These are phyloP conservation scores for Solanum hybrid DNA, from an alignment of 305 asterid species.

Conservation along the genomic window DNA sequence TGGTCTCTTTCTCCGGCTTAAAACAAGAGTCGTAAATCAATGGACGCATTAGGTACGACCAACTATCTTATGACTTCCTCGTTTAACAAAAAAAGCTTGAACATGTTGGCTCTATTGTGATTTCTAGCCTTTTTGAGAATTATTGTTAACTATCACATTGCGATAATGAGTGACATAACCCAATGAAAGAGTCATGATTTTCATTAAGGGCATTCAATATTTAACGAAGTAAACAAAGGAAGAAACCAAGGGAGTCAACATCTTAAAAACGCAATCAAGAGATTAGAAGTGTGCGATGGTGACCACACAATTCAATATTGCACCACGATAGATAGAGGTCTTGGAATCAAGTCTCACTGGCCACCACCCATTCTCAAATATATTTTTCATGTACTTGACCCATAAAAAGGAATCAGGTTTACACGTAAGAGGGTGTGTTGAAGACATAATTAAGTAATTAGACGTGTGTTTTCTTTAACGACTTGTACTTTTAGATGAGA, in stretches of 20 bases:
- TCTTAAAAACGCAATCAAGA: background rate
- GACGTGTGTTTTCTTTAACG: background rate
- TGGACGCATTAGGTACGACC: background rate
- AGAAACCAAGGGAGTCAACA: background rate
- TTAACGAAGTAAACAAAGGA: background rate
- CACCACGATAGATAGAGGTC: background rate
- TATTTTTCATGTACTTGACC: background rate
- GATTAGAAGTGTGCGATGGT: background rate
- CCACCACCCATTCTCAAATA: background rate
- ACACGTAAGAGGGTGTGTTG: background rate
- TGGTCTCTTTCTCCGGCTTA: background rate
- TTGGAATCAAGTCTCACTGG: background rate
- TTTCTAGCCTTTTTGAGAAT: background rate
- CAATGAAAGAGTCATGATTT: background rate
- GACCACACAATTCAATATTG: background rate
- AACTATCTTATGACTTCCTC: slow-evolving; percentile 6
- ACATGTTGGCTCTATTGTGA: background rate
- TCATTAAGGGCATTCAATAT: background rate
- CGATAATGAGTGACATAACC: background rate
- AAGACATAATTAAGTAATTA: background rate
- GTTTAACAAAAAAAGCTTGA: background rate
- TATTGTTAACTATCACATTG: background rate
- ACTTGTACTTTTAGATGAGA: background rate
- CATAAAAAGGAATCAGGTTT: background rate
- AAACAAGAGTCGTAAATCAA: background rate